Base-by-base conservation (phyloP, 78 protist species). In the Carpediemonas membranifera region DNA sequence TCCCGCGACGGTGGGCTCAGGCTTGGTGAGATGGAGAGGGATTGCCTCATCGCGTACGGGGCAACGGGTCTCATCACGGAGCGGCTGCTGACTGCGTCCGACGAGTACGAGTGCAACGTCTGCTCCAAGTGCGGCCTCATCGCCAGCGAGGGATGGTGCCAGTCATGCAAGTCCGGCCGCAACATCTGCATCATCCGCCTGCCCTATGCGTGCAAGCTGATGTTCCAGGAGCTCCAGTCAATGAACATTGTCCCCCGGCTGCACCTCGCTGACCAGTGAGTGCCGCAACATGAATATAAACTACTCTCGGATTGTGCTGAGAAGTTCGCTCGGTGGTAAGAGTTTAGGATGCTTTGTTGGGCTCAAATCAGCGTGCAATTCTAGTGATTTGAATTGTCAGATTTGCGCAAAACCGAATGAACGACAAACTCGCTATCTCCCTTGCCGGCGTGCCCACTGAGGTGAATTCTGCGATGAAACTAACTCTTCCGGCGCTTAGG, bases 11-110 rank as follows among this genome's bases (percentile, higher is more conserved):
- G 99, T 30, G 99, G 99, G 21, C 84, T 95, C 39, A 89, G 99
- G 3, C 76, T 97, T 21, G 99, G 99, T 41, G 99, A 93, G 87
- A 95, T 95, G 99, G 98, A 37, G 77, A 72, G 74, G 68, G 99
- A 93, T 72, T 92, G 96, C 56, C 81, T 94, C 34, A 74, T 94
- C 18, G 97, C 89, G 21, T 54, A 53, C 11, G 95, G 96, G 14
- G 84, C 97, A 0, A 43, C 89, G 31, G 68, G 71, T 71, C 89
- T 96, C 41, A 71, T 96, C 36, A 68, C 74, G 59, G 99, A 96
- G 81, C 75, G 99, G 15, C 78, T 96, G 39, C 84, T 91, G 91
- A 52, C 87, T 67, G 69, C 87, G 24, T 68, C 87, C 13, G 99
- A 95, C 67, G 66, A 59, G 27, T 93, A 83, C 69, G 62, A 54